phyloP scores from a whole-genome alignment of 2,329 filamentous ascomycete genomes.

The Hypoxylon sp. region DNA sequence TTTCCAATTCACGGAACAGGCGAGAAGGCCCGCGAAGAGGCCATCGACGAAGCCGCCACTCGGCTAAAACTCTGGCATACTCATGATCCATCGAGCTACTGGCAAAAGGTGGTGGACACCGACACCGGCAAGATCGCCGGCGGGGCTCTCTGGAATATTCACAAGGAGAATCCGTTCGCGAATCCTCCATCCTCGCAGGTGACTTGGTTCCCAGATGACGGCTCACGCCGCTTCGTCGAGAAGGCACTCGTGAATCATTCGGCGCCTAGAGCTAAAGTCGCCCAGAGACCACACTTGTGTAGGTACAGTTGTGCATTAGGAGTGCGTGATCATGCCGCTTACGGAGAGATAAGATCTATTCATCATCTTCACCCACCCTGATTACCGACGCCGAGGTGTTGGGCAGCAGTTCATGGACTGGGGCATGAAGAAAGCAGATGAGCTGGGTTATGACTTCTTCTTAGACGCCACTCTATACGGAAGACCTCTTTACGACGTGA shows the following conservation, averaged over 20 bases:
- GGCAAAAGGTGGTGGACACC: slow-evolving; percentile 51
- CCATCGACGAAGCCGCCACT: slow-evolving; percentile 41
- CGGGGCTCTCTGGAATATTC: slow-evolving; percentile 50
- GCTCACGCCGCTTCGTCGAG: slow-evolving; percentile 43
- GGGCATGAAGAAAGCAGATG: slow-evolving; percentile 45
- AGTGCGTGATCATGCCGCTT: not conserved
- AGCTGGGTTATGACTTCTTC: slow-evolving; percentile 48
- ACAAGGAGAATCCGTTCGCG: slow-evolving; percentile 49
- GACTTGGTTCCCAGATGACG: slow-evolving; percentile 52
- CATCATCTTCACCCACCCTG: slow-evolving; percentile 46
- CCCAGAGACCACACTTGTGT: slow-evolving; percentile 45
- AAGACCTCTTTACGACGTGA: slow-evolving; percentile 42
- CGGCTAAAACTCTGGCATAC: slow-evolving; percentile 46
- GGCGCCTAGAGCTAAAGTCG: slow-evolving; percentile 27
- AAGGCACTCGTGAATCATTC: slow-evolving; percentile 32
- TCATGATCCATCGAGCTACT: slow-evolving; percentile 47
- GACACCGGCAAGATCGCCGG: slow-evolving; percentile 49
- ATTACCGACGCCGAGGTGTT: slow-evolving; percentile 43
- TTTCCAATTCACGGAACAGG: slow-evolving; percentile 46
- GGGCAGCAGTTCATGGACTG: slow-evolving; percentile 46
- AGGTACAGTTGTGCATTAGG: slow-evolving; percentile 11
- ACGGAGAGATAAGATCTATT: slow-evolving; percentile 35
- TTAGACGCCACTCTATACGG: slow-evolving; percentile 43
- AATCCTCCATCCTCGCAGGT: slow-evolving; percentile 32
- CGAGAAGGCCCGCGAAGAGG: slow-evolving; percentile 40